Conservation (phyloP, 164 flowering plant species). For the Annona cherimola region DNA sequence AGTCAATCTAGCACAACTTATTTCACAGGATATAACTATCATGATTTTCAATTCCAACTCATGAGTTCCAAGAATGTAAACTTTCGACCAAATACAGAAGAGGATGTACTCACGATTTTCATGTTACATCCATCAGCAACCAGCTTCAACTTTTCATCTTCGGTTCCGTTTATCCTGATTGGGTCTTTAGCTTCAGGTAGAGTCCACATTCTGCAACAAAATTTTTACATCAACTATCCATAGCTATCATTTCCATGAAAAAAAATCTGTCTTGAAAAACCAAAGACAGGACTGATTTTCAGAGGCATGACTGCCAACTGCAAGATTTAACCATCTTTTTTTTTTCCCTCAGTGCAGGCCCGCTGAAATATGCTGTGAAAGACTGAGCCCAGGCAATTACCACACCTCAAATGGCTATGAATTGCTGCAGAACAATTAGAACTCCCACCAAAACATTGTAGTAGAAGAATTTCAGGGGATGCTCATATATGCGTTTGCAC, state of each 20-base stretch:
- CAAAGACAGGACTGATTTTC: no score
- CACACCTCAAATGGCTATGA: background rate
- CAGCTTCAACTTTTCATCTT: constrained; percentile 50
- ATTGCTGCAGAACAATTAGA: background rate
- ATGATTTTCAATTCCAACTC: background rate
- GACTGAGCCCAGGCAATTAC: background rate
- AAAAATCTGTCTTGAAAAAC: background rate
- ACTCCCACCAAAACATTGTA: background rate
- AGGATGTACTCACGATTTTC: constrained; percentile 46
- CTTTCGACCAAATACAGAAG: background rate
- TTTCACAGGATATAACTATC: background rate
- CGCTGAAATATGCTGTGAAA: background rate
- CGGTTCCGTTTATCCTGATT: constrained; percentile 30
- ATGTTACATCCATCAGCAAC: constrained; percentile 65
- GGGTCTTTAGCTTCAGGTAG: constrained; percentile 67
- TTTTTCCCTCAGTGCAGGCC: background rate
- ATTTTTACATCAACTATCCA: background rate
- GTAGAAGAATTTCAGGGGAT: background rate
- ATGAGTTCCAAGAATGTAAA: background rate
- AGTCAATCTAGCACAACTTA: background rate
- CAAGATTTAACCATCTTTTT: background rate
- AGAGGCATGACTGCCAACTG: background rate
- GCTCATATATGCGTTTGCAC: background rate
- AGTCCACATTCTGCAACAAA: constrained; percentile 61
- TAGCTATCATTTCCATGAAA: background rate